Conservation (phyloP, 495 filamentous ascomycete species). For the Daldinia grandis region DNA sequence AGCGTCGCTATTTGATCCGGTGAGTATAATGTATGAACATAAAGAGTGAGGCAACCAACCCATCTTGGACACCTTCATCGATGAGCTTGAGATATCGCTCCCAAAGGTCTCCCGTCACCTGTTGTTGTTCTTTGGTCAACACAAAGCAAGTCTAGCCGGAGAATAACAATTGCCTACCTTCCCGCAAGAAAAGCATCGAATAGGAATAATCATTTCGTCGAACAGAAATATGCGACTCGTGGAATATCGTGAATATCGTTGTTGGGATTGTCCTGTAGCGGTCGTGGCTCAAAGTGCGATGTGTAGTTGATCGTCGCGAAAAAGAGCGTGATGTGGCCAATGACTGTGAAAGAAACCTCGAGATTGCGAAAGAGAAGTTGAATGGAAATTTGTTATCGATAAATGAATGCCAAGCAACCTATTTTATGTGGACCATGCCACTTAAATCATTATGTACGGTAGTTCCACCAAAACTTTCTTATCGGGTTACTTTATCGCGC, state of each 20-base stretch:
- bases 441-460: background rate
- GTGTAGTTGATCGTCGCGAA: background rate
- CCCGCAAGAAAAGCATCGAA: slow-evolving; percentile 98
- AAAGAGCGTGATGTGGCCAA: background rate
- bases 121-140: slow-evolving; percentile 15
- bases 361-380: slow-evolving; percentile 1
- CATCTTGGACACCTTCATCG: slow-evolving; percentile 78
- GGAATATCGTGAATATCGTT: slow-evolving; percentile 9
- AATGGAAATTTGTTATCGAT: slow-evolving; percentile 25
- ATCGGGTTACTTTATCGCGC: slow-evolving; percentile 37
- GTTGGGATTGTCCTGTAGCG: background rate
- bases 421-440: background rate
- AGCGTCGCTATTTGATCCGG: slow-evolving; percentile 70
- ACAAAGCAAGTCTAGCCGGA: slow-evolving; percentile 4
- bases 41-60: slow-evolving; percentile 59
- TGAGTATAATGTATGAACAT: slow-evolving; percentile 14
- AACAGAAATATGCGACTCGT: slow-evolving; percentile 4
- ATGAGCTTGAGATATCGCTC: slow-evolving; percentile 89
- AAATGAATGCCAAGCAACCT: slow-evolving; percentile 11
- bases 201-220: slow-evolving; percentile 91
- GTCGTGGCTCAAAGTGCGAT: background rate
- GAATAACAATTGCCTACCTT: slow-evolving; percentile 69
- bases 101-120: slow-evolving; percentile 98
- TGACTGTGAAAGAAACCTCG: background rate
- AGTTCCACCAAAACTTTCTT: slow-evolving; percentile 23